phyloP scores from a whole-genome alignment of 2,329 filamentous ascomycete species.

The Penicillium sp. region DNA sequence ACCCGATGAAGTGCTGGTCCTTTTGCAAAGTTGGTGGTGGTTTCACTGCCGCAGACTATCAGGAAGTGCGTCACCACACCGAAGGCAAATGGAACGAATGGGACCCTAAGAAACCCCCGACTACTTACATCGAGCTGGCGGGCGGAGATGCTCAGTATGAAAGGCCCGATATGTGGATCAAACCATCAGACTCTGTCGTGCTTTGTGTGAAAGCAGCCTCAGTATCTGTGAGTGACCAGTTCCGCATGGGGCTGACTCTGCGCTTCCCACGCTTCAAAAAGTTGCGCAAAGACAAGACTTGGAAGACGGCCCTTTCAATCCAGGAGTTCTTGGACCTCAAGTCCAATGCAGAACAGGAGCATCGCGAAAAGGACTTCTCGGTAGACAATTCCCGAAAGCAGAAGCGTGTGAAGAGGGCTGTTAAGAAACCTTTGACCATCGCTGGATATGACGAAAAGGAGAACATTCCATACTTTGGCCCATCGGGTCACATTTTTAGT shows the following conservation, averaged over 20 bases:
- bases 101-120: conserved; percentile 75
- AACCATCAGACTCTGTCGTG: conserved; percentile 82
- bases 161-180: conserved; percentile 89
- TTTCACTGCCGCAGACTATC: conserved; percentile 81
- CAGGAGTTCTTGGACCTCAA: conserved; percentile 76
- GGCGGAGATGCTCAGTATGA: conserved; percentile 76
- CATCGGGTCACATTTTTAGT: conserved; percentile 67
- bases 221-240: conserved; percentile 72
- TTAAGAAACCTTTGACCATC: conserved; percentile 70
- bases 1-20: conserved; percentile 79
- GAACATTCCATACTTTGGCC: conserved; percentile 57
- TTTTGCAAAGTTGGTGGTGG: conserved; percentile 99
- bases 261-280: conserved; percentile 89
- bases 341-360: conserved; percentile 67
- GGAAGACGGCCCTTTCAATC: conserved; percentile 76
- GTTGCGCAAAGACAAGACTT: conserved; percentile 78
- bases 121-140: conserved; percentile 75
- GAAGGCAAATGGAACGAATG: conserved; percentile 91
- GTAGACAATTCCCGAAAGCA: conserved; percentile 65
- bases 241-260: conserved; percentile 74
- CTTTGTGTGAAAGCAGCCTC: conserved; percentile 86
- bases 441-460: conserved; percentile 65
- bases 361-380: conserved; percentile 72
- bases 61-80: conserved; percentile 76
- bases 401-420: conserved; percentile 59